phyloP scores from a whole-genome alignment of 1,139 yeast species.

The Taiozyma sp. region DNA sequence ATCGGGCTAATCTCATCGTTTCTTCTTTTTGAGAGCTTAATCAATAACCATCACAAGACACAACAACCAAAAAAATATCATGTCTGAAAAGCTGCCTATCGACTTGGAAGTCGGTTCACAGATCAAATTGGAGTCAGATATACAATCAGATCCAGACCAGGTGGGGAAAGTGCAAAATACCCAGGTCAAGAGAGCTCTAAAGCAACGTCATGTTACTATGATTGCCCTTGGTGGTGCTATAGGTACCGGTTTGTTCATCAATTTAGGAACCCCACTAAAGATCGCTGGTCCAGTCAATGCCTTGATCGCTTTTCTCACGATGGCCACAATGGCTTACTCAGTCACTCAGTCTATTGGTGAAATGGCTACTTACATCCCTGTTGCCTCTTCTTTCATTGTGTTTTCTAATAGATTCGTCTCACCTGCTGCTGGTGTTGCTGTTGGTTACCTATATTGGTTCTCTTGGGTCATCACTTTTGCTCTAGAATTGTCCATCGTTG shows the following conservation, averaged over 20 bases:
- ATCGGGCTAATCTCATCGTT: not conserved
- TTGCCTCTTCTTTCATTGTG: conserved; percentile 61
- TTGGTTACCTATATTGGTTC: conserved; percentile 84
- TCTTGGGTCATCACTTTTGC: conserved; percentile 85
- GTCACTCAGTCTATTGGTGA: conserved; percentile 73
- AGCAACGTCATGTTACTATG: conserved; percentile 57
- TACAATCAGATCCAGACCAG: conserved; percentile 13
- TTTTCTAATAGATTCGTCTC: conserved; percentile 57
- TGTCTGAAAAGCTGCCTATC: not conserved
- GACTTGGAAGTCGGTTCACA: not conserved
- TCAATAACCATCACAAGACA: not conserved
- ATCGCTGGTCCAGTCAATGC: conserved; percentile 64
- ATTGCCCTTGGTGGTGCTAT: conserved; percentile 67
- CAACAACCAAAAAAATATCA: not conserved
- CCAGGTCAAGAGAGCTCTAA: conserved; percentile 42
- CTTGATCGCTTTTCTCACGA: conserved; percentile 57
- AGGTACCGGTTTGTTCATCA: conserved; percentile 64
- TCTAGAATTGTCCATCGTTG: conserved; percentile 73
- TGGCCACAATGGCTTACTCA: conserved; percentile 58
- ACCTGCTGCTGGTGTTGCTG: conserved; percentile 71
- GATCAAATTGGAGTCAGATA: not conserved
- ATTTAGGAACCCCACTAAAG: conserved; percentile 44
- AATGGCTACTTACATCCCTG: conserved; percentile 74
- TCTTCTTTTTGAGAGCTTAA: not conserved
- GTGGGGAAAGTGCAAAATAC: conserved; percentile 30